Percentiles rank a stretch among this genome's conserved stretches.
phyloP scores from a whole-genome alignment of 306 rosid genomes.

The Casuarina cunninghamiana region DNA sequence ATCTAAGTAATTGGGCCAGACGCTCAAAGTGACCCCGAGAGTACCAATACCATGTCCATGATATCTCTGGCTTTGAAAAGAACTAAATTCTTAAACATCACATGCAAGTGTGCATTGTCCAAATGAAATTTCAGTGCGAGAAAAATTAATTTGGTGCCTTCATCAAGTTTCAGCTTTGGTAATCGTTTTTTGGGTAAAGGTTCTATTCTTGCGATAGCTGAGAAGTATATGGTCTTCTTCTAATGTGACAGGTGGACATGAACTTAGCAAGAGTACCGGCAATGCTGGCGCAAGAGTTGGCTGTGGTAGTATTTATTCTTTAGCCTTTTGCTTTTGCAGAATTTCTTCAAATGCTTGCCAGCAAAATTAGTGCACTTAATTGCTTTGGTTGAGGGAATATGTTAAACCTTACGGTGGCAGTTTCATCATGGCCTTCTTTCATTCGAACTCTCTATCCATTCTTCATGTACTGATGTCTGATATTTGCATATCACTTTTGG shows the following conservation, averaged over 20 bases:
- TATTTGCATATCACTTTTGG: constrained; percentile 15
- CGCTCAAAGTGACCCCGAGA: background rate
- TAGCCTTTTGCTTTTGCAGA: constrained; percentile 13
- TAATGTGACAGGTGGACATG: constrained; percentile 66
- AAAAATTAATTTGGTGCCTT: background rate
- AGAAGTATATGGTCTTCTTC: background rate
- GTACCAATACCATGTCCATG: background rate
- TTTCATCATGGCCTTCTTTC: background rate
- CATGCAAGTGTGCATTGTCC: background rate
- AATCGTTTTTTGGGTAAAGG: background rate
- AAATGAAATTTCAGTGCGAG: background rate
- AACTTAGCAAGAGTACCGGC: constrained; percentile 83
- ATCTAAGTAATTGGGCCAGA: background rate
- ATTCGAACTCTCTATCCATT: background rate
- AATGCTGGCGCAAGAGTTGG: constrained; percentile 87
- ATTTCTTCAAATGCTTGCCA: background rate
- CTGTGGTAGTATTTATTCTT: constrained; percentile 55
- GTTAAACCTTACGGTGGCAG: background rate
- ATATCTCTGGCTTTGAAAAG: background rate
- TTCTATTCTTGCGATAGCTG: background rate
- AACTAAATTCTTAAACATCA: background rate
- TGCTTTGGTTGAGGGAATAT: background rate
- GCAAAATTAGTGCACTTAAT: background rate
- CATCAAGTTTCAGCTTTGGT: background rate
- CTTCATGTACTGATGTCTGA: constrained; percentile 22